Percentiles rank a stretch among this genome's conserved stretches.
These are phyloP conservation scores for Drosera capensis DNA, from an alignment of 148 eudicot genomes.

Conservation along the genomic window DNA sequence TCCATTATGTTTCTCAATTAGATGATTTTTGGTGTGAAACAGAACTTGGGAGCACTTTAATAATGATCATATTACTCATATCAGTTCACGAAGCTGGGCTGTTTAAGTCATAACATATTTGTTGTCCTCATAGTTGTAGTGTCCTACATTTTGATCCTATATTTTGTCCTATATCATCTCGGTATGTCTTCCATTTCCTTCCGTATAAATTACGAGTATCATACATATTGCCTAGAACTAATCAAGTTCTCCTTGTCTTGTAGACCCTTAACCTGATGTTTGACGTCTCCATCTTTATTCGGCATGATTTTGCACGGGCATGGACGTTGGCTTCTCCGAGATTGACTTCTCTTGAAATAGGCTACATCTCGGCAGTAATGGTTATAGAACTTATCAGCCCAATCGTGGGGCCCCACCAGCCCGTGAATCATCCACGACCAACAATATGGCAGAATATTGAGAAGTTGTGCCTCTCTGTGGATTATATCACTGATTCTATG, in stretches of 20 bases:
- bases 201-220: too few relatives aligned
- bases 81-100: too few relatives aligned
- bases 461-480: slow-evolving; percentile 73
- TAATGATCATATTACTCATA: too few relatives aligned
- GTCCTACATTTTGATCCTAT: too few relatives aligned
- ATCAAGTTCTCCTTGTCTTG: slow-evolving; percentile 19
- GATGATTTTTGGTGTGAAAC: too few relatives aligned
- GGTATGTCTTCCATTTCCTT: too few relatives aligned
- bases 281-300: slow-evolving; percentile 73
- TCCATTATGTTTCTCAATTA: too few relatives aligned
- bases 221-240: too few relatives aligned
- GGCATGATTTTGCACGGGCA: slow-evolving; percentile 62
- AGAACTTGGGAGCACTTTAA: too few relatives aligned
- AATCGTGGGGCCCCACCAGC: slow-evolving; percentile 30
- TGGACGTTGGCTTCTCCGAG: slow-evolving; percentile 71
- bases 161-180: too few relatives aligned
- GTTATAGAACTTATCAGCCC: slow-evolving; percentile 74
- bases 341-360: slow-evolving; percentile 61
- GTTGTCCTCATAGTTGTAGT: too few relatives aligned
- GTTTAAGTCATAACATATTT: too few relatives aligned
- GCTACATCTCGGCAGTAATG: slow-evolving; percentile 70
- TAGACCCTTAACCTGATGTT: slow-evolving; percentile 78
- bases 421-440: slow-evolving; percentile 19
- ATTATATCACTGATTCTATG: slow-evolving; percentile 88
- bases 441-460: slow-evolving; percentile 45